Evolutionary conservation across 129 eudicot genomes (phyloP).

Genomic region (Helianthus tuberosus): DNA sequence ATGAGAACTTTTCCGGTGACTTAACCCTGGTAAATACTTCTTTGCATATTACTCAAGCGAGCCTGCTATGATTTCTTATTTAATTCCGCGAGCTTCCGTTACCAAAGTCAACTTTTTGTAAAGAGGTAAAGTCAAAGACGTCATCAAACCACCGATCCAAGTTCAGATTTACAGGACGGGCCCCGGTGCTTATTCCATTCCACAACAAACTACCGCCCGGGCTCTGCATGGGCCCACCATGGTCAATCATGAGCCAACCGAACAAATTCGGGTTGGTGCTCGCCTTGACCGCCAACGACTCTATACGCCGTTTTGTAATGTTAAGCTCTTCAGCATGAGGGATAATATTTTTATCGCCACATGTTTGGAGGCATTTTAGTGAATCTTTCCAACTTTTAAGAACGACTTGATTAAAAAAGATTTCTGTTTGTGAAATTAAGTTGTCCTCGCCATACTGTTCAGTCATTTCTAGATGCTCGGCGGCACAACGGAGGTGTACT

Average conservation of each 20-base stretch:
- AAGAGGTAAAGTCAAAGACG: conserved; percentile 65
- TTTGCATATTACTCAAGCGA: conserved; percentile 71
- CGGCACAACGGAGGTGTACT: too few species aligned
- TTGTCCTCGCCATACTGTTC: too few species aligned
- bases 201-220: conserved; percentile 91
- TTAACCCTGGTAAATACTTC: conserved; percentile 65
- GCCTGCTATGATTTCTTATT: conserved; percentile 72
- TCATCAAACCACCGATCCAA: conserved; percentile 99
- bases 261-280: conserved; percentile 79
- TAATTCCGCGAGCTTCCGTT: conserved; percentile 87
- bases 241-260: conserved; percentile 90
- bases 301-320: conserved; percentile 78
- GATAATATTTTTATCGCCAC: too few species aligned
- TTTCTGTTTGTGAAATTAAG: too few species aligned
- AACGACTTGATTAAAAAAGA: too few species aligned
- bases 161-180: too few species aligned
- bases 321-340: too few species aligned
- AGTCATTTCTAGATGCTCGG: too few species aligned
- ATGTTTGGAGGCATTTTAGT: too few species aligned
- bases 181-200: conserved; percentile 98
- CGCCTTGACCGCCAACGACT: conserved; percentile 77
- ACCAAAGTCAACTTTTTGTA: conserved; percentile 72
- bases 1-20: too few species aligned
- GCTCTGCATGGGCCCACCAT: conserved; percentile 92
- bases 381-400: too few species aligned